These are phyloP conservation scores for Daldinia grandis DNA, from an alignment of 495 filamentous ascomycete genomes.

Conservation along the genomic window DNA sequence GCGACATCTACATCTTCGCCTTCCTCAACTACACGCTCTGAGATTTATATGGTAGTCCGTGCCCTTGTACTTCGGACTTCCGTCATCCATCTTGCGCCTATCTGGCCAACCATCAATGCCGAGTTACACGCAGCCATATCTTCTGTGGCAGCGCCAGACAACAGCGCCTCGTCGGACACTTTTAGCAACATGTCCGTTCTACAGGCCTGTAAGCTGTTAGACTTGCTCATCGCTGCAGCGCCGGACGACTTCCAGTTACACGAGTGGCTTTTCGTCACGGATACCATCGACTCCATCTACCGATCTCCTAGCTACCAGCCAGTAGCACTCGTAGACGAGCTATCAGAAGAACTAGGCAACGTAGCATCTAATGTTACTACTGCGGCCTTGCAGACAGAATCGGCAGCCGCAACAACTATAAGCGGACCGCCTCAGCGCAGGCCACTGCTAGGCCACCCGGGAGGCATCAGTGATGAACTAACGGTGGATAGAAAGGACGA, in stretches of 20 bases:
- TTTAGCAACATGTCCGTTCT: conserved; percentile 79
- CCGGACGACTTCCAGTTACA: conserved; percentile 96
- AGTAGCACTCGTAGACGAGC: conserved; percentile 82
- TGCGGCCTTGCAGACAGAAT: conserved; percentile 40
- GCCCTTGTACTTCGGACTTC: conserved; percentile 80
- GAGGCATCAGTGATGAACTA: conserved; percentile 60
- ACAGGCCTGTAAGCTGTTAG: conserved; percentile 92
- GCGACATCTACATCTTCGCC: conserved; percentile 92
- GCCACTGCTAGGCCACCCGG: conserved; percentile 56
- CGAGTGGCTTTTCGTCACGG: conserved; percentile 96
- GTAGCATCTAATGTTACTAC: conserved; percentile 34
- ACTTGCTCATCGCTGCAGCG: conserved; percentile 79
- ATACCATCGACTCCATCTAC: conserved; percentile 97
- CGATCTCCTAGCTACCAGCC: conserved; percentile 75
- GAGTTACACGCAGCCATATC: conserved; percentile 86
- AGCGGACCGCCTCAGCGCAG: conserved; percentile 41
- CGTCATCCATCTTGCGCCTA: conserved; percentile 75
- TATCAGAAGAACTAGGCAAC: conserved; percentile 78
- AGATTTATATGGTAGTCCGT: conserved; percentile 88
- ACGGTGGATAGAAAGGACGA: conserved; percentile 68
- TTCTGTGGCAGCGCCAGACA: conserved; percentile 73
- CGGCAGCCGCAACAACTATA: conserved; percentile 41
- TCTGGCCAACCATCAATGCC: conserved; percentile 90
- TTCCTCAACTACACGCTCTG: conserved; percentile 85
- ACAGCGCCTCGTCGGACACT: conserved; percentile 67